Percentiles rank a stretch among this genome's conserved stretches.
Conservation (phyloP, 805 yeast species). For the Starmerella gropengiesseri region DNA sequence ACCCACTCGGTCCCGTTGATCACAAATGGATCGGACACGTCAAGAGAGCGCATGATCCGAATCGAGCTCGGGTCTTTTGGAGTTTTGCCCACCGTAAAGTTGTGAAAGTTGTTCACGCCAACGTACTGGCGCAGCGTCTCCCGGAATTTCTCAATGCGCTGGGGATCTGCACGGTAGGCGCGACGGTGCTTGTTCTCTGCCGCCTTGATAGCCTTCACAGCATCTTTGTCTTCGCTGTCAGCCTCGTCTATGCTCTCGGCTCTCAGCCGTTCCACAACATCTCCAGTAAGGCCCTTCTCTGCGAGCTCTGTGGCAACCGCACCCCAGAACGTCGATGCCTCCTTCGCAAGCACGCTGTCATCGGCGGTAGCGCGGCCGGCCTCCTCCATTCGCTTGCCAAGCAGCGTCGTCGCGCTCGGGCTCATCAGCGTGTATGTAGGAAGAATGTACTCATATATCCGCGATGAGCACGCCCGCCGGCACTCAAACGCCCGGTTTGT, state of each 20-base stretch:
- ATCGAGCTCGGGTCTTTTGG: slow-evolving; percentile 77
- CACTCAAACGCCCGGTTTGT: slow-evolving; percentile 88
- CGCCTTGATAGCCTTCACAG: slow-evolving; percentile 42
- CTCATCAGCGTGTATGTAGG: slow-evolving; percentile 87
- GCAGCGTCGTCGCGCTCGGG: slow-evolving; percentile 67
- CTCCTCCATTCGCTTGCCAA: slow-evolving; percentile 39
- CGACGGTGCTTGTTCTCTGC: slow-evolving; percentile 61
- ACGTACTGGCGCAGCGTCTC: slow-evolving; percentile 59
- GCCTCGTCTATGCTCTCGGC: slow-evolving; percentile 22
- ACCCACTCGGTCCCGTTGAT: slow-evolving; percentile 95
- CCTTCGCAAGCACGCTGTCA: slow-evolving; percentile 48
- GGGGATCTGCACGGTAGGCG: slow-evolving; percentile 51
- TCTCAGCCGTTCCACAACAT: slow-evolving; percentile 3
- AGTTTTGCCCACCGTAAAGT: slow-evolving; percentile 70
- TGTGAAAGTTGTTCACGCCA: slow-evolving; percentile 89
- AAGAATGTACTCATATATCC: slow-evolving; percentile 84
- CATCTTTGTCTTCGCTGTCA: slow-evolving; percentile 27
- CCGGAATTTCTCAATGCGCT: slow-evolving; percentile 53
- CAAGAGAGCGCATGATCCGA: slow-evolving; percentile 68
- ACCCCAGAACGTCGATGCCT: slow-evolving; percentile 68
- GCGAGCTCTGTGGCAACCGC: slow-evolving; percentile 27
- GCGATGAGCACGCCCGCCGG: slow-evolving; percentile 88
- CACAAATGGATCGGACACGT: slow-evolving; percentile 78
- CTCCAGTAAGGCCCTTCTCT: slow-evolving; percentile 17
- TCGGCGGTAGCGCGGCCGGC: slow-evolving; percentile 40